Evolutionary conservation across 2,329 filamentous ascomycete species (phyloP).

Genomic region (Calonectria montana): DNA sequence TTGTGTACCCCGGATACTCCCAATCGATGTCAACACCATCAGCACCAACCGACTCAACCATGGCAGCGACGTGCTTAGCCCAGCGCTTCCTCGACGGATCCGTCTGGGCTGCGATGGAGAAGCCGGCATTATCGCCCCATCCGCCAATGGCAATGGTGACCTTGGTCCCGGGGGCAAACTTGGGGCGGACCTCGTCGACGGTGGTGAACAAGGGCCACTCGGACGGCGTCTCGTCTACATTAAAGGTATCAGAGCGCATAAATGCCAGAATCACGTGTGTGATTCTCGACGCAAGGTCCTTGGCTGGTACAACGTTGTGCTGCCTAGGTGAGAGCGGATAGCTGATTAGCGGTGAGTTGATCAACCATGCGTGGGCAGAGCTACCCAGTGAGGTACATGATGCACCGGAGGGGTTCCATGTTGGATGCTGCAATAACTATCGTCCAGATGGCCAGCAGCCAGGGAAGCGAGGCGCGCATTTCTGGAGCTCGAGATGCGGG

Average conservation of each 20-base stretch:
- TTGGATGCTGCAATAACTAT: background rate
- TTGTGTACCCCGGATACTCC: conserved; percentile 66
- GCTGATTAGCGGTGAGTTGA: background rate
- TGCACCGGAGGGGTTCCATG: conserved; percentile 15
- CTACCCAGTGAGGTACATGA: conserved; percentile 20
- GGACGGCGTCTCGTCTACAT: conserved; percentile 49
- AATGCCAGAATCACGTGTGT: conserved; percentile 71
- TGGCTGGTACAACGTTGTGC: conserved; percentile 56
- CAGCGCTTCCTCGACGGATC: conserved; percentile 66
- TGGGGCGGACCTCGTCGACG: conserved; percentile 58
- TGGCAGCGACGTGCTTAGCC: conserved; percentile 71
- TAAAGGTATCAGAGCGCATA: conserved; percentile 65
- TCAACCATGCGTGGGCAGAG: background rate
- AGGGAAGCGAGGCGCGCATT: background rate
- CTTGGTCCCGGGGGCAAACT: conserved; percentile 66
- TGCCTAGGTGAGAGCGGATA: conserved; percentile 51
- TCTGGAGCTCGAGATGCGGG: background rate
- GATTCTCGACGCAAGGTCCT: conserved; percentile 54
- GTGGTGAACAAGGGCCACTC: conserved; percentile 66
- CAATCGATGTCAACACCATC: conserved; percentile 76
- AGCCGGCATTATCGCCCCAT: conserved; percentile 77
- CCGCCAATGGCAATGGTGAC: conserved; percentile 79
- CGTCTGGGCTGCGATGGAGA: conserved; percentile 66
- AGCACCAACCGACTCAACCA: conserved; percentile 71
- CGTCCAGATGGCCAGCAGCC: background rate